Base-by-base conservation (phyloP, 352 stramenopile species). In the Elongisporangium senticosum region DNA sequence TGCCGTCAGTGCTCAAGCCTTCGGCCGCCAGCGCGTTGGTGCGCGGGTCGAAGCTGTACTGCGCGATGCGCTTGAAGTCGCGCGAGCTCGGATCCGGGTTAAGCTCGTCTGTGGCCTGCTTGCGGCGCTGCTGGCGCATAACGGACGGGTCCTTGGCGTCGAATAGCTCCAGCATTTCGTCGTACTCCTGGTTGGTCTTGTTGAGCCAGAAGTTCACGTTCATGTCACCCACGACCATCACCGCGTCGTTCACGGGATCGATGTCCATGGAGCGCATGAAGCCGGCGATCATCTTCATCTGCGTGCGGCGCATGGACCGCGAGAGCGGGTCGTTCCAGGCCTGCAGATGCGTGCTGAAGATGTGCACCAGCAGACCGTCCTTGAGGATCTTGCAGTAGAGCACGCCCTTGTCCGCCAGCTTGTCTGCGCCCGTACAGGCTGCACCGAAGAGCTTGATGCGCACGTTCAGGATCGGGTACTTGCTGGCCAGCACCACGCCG, bases 381-480 rank as follows among this genome's bases (percentile, higher is more conserved):
- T 92, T 92, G 6, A 90, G 53, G 62, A 92, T 86, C 58, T 89
- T 90, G 69, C 76, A 87, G 64, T 92, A 92, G 8, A 92, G 48
- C 14, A 92, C 74, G 23, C 83, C 83, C 60, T 92, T 92, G 64
- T 92, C 82, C 7, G 83, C 83, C 11, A 92, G 63, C 37, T 76
- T 76, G 62, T 92, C 83, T 13, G 74, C 77, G 33, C 79, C 79
- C 22, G 75, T 68, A 53, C 79, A 87, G 7, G 76, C 74, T 21
- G 74, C 77, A 55, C 83, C 73, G 53, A 90, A 92, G 11, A 92
- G 65, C 62, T 89, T 87, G 53, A 90, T 82, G 19, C 75, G 72
- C 1, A 90, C 78, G 5, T 64, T 81, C 37, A 90, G 61, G 67
- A 92, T 92, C 24, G 83, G 83, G 61, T 85, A 92, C 56, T 85